Evolutionary conservation across 345 rosid genomes (phyloP).

Genomic region (Rhizophora mangle): DNA sequence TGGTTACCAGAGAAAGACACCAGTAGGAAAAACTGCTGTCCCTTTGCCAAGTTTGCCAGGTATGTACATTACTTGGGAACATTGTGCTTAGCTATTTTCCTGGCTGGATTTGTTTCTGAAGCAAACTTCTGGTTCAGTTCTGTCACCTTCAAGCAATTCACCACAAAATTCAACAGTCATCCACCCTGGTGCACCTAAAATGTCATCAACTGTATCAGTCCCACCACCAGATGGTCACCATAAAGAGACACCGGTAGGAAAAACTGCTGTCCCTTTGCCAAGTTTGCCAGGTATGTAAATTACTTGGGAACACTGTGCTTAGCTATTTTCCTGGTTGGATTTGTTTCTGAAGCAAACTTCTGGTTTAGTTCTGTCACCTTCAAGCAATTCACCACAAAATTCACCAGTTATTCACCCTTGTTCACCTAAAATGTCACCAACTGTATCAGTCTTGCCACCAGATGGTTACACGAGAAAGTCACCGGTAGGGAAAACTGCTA

Average conservation of each 20-base stretch:
- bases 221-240: conserved; percentile 30
- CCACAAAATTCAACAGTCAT: conserved; percentile 15
- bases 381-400: conserved; percentile 18
- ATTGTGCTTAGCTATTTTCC: conserved; percentile 10
- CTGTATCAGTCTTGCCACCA: conserved; percentile 20
- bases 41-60: conserved; percentile 45
- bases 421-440: conserved; percentile 26
- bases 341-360: conserved; percentile 12
- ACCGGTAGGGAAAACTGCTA: conserved; percentile 36
- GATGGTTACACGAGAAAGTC: conserved; percentile 28
- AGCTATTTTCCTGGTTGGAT: conserved; percentile 12
- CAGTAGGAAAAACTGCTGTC: conserved; percentile 35
- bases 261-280: conserved; percentile 37
- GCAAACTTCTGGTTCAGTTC: conserved; percentile 23
- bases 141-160: conserved; percentile 18
- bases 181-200: conserved; percentile 23
- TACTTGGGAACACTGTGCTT: conserved; percentile 1
- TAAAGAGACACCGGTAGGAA: conserved; percentile 25
- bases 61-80: conserved; percentile 17
- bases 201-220: conserved; percentile 20
- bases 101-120: conserved; percentile 5
- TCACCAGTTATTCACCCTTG: conserved; percentile 10
- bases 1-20: conserved; percentile 28
- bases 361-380: conserved; percentile 24
- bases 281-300: conserved; percentile 41